A percentile compares a stretch with the other conserved stretches of the same genome.
These are phyloP conservation scores for Alternaria ethzedia DNA, from an alignment of 2,329 filamentous ascomycete species.

Conservation along the genomic window DNA sequence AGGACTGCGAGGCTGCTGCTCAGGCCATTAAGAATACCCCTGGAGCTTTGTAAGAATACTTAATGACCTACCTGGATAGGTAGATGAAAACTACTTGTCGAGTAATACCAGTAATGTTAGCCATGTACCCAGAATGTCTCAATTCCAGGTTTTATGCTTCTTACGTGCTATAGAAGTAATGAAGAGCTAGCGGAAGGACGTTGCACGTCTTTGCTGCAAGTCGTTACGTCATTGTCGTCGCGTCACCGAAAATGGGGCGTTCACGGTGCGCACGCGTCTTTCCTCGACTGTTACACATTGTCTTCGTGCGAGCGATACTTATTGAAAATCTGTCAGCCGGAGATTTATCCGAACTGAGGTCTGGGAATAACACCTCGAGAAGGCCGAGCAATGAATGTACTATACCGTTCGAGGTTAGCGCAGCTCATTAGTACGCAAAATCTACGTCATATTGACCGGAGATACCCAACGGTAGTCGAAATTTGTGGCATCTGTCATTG, in stretches of 20 bases:
- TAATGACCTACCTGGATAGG: background rate
- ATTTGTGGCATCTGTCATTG: background rate
- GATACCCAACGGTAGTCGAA: background rate
- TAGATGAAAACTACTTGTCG: background rate
- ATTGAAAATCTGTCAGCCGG: background rate
- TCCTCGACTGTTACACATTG: background rate
- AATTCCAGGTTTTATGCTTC: background rate
- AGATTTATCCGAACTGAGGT: background rate
- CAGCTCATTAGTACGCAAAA: background rate
- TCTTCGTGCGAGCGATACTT: background rate
- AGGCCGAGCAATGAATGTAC: background rate
- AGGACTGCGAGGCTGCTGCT: constrained; percentile 18
- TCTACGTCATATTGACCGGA: constrained; percentile 9
- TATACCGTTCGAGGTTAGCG: background rate
- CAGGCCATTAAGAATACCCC: constrained; percentile 1
- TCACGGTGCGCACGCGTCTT: background rate
- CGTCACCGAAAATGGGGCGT: background rate
- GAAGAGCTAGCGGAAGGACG: background rate
- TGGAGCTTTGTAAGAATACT: constrained; percentile 6
- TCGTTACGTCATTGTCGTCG: background rate
- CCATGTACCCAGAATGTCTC: background rate
- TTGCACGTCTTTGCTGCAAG: background rate
- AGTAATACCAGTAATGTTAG: background rate
- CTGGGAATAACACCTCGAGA: background rate
- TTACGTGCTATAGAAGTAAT: background rate